Conservation (phyloP, 352 stramenopile genomes). For the Globisporangium paroecandrum region DNA sequence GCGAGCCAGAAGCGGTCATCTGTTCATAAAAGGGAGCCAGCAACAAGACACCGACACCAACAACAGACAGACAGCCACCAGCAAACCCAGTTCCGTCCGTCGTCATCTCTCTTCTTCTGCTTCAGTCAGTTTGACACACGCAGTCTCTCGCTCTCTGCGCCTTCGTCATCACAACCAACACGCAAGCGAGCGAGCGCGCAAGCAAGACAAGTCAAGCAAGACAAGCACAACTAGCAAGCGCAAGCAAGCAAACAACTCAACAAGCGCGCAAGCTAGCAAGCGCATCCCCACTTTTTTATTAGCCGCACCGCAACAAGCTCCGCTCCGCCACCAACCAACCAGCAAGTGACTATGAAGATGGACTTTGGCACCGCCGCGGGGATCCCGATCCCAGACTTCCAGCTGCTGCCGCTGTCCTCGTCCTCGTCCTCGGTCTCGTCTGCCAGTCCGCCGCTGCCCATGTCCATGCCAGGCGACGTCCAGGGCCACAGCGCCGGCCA, state of each 20-base stretch:
- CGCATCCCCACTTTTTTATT: constrained; percentile 8
- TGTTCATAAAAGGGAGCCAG: constrained; percentile 9
- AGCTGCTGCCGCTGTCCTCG: constrained; percentile 6
- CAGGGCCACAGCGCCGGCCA: constrained; percentile 16
- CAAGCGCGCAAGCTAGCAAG: constrained; percentile 2
- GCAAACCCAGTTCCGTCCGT: constrained; percentile 1
- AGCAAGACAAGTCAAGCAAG: constrained; percentile 6
- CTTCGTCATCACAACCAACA: constrained; percentile 3
- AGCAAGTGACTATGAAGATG: constrained; percentile 14
- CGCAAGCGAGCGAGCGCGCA: background rate
- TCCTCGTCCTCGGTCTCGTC: background rate
- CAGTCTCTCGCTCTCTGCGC: constrained; percentile 3
- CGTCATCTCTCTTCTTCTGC: constrained; percentile 3
- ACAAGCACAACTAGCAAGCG: background rate
- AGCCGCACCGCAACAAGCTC: constrained; percentile 4
- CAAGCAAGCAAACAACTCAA: constrained; percentile 2
- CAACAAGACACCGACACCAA: constrained; percentile 8
- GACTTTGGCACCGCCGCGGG: constrained; percentile 12
- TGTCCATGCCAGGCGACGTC: background rate
- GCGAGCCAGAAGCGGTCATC: constrained; percentile 12
- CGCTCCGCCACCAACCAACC: background rate
- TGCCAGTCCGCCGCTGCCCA: background rate
- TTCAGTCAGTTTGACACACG: constrained; percentile 8
- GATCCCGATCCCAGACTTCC: constrained; percentile 2
- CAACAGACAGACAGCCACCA: background rate